These are phyloP conservation scores for Dothideomycetes sp. DNA, from an alignment of 2,329 filamentous ascomycete genomes.

Conservation along the genomic window DNA sequence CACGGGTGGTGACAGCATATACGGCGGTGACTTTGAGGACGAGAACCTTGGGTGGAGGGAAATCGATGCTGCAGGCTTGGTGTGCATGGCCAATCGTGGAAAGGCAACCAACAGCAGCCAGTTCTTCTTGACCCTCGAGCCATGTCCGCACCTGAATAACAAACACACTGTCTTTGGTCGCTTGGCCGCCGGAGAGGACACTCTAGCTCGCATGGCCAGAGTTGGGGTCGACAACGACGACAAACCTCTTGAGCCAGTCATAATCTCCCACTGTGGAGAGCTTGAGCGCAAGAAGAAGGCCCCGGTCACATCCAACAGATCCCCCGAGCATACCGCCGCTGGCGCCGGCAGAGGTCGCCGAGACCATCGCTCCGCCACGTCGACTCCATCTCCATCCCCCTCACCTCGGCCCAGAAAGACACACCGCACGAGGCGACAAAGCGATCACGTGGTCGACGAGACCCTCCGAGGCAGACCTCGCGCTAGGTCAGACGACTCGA, in stretches of 20 bases:
- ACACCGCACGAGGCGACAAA: conserved; percentile 23
- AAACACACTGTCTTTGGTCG: conserved; percentile 36
- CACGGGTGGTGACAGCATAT: conserved; percentile 33
- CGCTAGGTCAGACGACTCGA: conserved; percentile 21
- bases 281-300: conserved; percentile 27
- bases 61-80: conserved; percentile 31
- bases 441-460: conserved; percentile 29
- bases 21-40: conserved; percentile 32
- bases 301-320: not conserved
- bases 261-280: conserved; percentile 32
- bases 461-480: conserved; percentile 27
- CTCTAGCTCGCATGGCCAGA: conserved; percentile 27
- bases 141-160: conserved; percentile 31
- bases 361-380: conserved; percentile 14
- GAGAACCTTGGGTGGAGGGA: conserved; percentile 34
- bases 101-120: conserved; percentile 34
- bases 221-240: conserved; percentile 31
- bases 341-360: conserved; percentile 13
- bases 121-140: conserved; percentile 36
- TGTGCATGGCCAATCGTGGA: conserved; percentile 35
- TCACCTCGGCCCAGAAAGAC: conserved; percentile 19
- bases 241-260: conserved; percentile 27
- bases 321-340: not conserved
- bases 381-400: conserved; percentile 14
- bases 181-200: conserved; percentile 29